Evolutionary conservation across 306 rosid species (phyloP), one percentile per base, ranked within the genome.

Genomic region (Hippophae gyantsensis): DNA sequence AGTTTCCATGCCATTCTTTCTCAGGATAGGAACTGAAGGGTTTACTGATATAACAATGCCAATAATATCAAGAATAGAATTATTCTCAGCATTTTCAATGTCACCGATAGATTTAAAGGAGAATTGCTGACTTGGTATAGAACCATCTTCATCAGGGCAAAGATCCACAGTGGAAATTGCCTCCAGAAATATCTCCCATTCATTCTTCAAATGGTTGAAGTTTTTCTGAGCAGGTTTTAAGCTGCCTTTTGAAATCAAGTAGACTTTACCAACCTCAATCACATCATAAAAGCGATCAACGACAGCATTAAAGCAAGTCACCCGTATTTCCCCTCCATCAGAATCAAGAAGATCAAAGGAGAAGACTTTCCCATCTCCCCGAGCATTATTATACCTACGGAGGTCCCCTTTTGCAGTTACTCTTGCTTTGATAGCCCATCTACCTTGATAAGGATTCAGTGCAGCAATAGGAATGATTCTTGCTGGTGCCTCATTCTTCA

Each of bases 1-100:
- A 45, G 95, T 93, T 80, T 93, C 99, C 99, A 88, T 88, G 49
- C 99, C 99, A 53, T 88, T 93, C 86, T 93, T 93, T 71, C 97
- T 86, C 85, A 88, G 26, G 67, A 92, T 84, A 74, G 99, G 87
- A 69, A 86, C 84, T 2, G 97, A 88, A 25, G 99, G 96, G 60
- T 86, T 88, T 60, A 86, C 83, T 61, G 84, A 82, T 45, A 63
- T 79, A 69, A 92, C 90, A 60, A 88, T 75, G 65, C 95, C 97
- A 71, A 92, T 82, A 65, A 86, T 72, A 70, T 92, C 99, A 65
- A 92, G 63, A 69, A 92, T 86, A 51, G 90, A 60, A 63, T 86
- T 88, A 71, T 65, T 88, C 14, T 88, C 95, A 25, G 76, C 84
- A 71, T 42, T 86, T 70, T 92, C 97, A 49, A 92, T 82, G 54